Conservation (phyloP, 2,329 filamentous ascomycete species). For the Microdochium nivale region DNA sequence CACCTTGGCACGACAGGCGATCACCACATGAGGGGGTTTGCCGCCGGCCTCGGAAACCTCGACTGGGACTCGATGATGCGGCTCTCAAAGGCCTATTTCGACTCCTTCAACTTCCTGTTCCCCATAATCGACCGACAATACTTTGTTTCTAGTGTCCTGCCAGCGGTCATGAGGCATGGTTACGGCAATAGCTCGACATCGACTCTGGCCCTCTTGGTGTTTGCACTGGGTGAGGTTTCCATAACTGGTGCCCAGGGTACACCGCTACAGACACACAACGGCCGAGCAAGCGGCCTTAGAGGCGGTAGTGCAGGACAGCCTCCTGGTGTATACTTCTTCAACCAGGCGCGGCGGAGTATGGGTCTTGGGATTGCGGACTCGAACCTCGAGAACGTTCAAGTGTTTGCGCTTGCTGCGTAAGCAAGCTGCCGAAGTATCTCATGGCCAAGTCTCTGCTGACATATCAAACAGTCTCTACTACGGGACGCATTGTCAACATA, state of each 20-base stretch:
- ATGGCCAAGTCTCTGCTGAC: conserved; percentile 1
- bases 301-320: conserved; percentile 40
- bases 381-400: conserved; percentile 50
- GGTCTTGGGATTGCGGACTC: conserved; percentile 47
- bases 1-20: conserved; percentile 5
- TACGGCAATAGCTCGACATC: conserved; percentile 40
- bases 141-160: conserved; percentile 39
- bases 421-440: conserved; percentile 8
- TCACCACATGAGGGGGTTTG: conserved; percentile 7
- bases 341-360: conserved; percentile 51
- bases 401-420: conserved; percentile 46
- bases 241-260: conserved; percentile 38
- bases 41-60: conserved; percentile 19
- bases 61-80: conserved; percentile 38
- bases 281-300: conserved; percentile 40
- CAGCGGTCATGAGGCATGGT: conserved; percentile 33
- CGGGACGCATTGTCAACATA: conserved; percentile 39
- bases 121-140: conserved; percentile 49
- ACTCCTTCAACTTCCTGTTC: conserved; percentile 48
- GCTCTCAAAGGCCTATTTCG: conserved; percentile 47
- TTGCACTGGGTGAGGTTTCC: conserved; percentile 50
- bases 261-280: conserved; percentile 33
- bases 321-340: conserved; percentile 51
- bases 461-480: conserved; percentile 37
- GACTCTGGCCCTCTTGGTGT: conserved; percentile 46